A percentile compares a stretch with the other conserved stretches of the same genome.
Evolutionary conservation across 2,329 filamentous ascomycete genomes (phyloP).

Genomic region (Monascus ruber): DNA sequence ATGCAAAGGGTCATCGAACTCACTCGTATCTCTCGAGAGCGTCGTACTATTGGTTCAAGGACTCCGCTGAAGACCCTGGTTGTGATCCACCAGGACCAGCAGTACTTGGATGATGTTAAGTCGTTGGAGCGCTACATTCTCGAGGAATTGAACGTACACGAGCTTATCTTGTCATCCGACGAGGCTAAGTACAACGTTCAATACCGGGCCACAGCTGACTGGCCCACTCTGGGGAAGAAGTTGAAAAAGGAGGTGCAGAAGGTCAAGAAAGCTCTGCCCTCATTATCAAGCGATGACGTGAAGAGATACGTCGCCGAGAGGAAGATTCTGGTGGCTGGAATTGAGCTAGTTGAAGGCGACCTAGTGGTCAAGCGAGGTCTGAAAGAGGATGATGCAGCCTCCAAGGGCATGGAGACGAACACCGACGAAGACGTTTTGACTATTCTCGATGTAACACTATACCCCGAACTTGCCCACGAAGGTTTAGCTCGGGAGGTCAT

Average conservation of each 20-base stretch:
- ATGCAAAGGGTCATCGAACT: slow-evolving; percentile 97
- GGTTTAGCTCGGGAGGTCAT: slow-evolving; percentile 86
- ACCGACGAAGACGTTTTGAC: slow-evolving; percentile 83
- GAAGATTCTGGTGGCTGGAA: slow-evolving; percentile 73
- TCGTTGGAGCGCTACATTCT: slow-evolving; percentile 79
- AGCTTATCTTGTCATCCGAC: slow-evolving; percentile 72
- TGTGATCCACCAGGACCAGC: slow-evolving; percentile 70
- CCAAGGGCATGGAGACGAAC: slow-evolving; percentile 70
- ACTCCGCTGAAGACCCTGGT: slow-evolving; percentile 81
- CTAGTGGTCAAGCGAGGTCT: slow-evolving; percentile 71
- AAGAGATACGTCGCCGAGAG: slow-evolving; percentile 64
- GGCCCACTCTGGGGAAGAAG: slow-evolving; percentile 92
- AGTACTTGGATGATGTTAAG: slow-evolving; percentile 77
- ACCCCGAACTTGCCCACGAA: slow-evolving; percentile 78
- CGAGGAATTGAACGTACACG: slow-evolving; percentile 83
- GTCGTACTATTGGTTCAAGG: slow-evolving; percentile 74
- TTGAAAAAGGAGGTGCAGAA: slow-evolving; percentile 87
- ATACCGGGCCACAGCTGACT: slow-evolving; percentile 82
- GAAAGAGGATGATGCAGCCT: slow-evolving; percentile 58
- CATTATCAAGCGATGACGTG: slow-evolving; percentile 66
- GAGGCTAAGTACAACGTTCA: slow-evolving; percentile 87
- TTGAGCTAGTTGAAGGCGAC: slow-evolving; percentile 70
- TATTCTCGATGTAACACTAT: slow-evolving; percentile 71
- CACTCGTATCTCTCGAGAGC: slow-evolving; percentile 73
- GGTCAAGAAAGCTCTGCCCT: slow-evolving; percentile 81